These are phyloP conservation scores for Dictyostelium firmibasis DNA, from an alignment of 78 protist species.

Conservation along the genomic window DNA sequence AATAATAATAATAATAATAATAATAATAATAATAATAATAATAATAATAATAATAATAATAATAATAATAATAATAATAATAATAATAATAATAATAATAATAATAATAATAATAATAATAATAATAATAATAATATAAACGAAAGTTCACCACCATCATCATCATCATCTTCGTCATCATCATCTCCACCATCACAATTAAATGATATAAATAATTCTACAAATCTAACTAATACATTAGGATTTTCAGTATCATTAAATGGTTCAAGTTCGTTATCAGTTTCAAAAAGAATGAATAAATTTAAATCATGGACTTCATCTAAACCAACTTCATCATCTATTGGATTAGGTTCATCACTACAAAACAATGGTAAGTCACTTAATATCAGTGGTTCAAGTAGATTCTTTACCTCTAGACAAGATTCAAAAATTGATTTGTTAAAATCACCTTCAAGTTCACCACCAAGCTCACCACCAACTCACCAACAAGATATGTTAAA, in stretches of 20 bases:
- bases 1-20: not conserved
- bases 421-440: slow-evolving; percentile 5
- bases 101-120: not conserved
- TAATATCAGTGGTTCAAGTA: slow-evolving; percentile 1
- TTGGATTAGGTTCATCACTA: not conserved
- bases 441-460: not conserved
- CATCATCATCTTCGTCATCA: slow-evolving; percentile 5
- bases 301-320: not conserved
- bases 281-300: not conserved
- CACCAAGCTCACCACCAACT: slow-evolving; percentile 11
- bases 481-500: not conserved
- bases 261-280: not conserved
- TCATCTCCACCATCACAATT: not conserved
- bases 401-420: slow-evolving; percentile 20
- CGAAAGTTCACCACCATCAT: no score
- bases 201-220: not conserved
- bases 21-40: not conserved
- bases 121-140: not conserved
- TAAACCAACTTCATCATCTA: not conserved
- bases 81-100: not conserved
- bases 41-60: not conserved
- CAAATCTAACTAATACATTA: not conserved
- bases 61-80: not conserved
- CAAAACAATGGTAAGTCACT: not conserved
- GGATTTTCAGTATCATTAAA: not conserved